Percentiles rank a stretch among this genome's conserved stretches.
Conservation (phyloP, 805 yeast genomes). For the Candida suzukii region DNA sequence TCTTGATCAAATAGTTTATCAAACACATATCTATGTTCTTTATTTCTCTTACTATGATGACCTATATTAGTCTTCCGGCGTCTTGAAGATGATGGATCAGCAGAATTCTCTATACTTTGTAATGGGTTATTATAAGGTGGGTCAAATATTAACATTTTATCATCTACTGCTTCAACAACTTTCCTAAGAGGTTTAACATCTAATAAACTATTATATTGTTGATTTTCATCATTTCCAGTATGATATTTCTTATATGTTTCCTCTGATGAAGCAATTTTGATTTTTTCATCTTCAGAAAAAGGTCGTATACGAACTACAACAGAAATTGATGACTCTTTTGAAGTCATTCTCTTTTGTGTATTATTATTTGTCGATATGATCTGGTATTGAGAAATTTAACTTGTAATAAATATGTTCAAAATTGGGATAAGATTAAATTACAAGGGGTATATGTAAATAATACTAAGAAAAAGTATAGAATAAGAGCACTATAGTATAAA, state of each 20-base stretch:
- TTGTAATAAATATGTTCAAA: no score
- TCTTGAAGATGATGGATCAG: constrained; percentile 3
- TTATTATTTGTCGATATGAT: background rate
- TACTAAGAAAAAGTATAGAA: no score
- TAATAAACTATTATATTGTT: background rate
- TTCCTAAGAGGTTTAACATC: constrained; percentile 36
- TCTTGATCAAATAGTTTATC: constrained; percentile 69
- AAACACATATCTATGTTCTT: constrained; percentile 78
- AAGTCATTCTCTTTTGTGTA: background rate
- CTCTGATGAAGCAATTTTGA: constrained; percentile 2
- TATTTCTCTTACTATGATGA: constrained; percentile 35
- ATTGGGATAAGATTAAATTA: no score
- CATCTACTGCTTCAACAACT: constrained; percentile 75
- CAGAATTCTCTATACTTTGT: constrained; percentile 35
- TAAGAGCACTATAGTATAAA: no score
- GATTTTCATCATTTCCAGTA: constrained; percentile 8
- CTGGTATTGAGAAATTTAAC: background rate
- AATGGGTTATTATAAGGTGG: constrained; percentile 70
- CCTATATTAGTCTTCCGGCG: constrained; percentile 13
- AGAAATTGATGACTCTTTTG: constrained; percentile 52
- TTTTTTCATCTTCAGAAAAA: constrained; percentile 54
- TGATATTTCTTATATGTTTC: constrained; percentile 5
- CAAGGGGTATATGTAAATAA: no score
- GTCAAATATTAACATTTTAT: constrained; percentile 78
- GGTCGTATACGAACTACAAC: constrained; percentile 85